These are phyloP conservation scores for Kickxella alabastrina DNA, from an alignment of 192 early-diverging fungal genomes.

Conservation along the genomic window DNA sequence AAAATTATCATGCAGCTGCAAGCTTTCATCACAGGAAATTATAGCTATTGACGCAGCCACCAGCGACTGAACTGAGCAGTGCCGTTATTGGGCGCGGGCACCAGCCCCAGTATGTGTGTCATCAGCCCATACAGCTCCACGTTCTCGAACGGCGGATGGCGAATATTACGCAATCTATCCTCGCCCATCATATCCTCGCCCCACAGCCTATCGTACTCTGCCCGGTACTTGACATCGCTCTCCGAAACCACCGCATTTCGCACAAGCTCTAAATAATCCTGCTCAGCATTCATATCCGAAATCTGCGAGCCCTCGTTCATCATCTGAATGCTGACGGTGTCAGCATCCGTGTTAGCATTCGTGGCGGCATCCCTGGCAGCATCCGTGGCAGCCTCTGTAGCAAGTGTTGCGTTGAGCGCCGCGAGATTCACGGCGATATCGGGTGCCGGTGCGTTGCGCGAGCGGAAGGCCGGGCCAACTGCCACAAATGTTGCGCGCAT, in stretches of 20 bases:
- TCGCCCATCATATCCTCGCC: conserved; percentile 20
- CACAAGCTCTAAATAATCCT: conserved; percentile 39
- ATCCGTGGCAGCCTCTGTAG: background rate
- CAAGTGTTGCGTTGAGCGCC: conserved; percentile 1
- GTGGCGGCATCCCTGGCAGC: too few relatives aligned
- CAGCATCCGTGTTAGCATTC: background rate
- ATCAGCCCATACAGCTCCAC: conserved; percentile 72
- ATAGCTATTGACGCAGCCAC: conserved; percentile 26
- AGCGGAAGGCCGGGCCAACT: conserved; percentile 61
- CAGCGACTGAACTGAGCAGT: conserved; percentile 44
- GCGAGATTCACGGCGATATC: background rate
- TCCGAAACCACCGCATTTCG: conserved; percentile 19
- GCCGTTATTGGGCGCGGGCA: conserved; percentile 70
- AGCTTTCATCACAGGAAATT: background rate
- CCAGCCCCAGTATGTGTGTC: conserved; percentile 53
- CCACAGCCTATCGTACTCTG: conserved; percentile 36
- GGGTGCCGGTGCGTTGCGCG: conserved; percentile 7
- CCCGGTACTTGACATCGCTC: conserved; percentile 7
- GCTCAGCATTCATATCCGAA: conserved; percentile 39
- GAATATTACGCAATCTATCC: conserved; percentile 13
- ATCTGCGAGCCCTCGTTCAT: conserved; percentile 16
- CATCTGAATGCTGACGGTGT: conserved; percentile 4
- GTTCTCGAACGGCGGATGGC: conserved; percentile 61
- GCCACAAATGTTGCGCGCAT: conserved; percentile 89
- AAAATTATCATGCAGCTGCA: background rate